These are phyloP conservation scores for Inonotus obliquus DNA, from an alignment of 1,284 basidiomycete genomes.

Conservation along the genomic window DNA sequence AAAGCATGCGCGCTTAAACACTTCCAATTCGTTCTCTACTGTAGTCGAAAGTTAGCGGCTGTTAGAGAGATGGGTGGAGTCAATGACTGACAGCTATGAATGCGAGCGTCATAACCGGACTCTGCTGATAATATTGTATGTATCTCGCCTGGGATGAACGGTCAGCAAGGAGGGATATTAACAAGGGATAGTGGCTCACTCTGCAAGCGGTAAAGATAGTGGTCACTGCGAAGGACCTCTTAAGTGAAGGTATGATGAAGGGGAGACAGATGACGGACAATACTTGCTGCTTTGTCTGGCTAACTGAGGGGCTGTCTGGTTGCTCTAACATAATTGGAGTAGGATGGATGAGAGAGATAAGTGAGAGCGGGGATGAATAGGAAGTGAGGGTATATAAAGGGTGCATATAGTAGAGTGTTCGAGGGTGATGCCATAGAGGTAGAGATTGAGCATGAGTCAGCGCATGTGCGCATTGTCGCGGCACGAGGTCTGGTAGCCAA, in stretches of 20 bases:
- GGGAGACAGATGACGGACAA: constrained; percentile 4
- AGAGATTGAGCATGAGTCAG: constrained; percentile 2
- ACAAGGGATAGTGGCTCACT: constrained; percentile 4
- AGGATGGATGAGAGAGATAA: background rate
- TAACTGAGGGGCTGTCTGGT: constrained; percentile 14
- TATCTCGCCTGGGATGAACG: constrained; percentile 12
- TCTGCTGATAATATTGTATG: constrained; percentile 17
- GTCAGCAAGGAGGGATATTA: background rate
- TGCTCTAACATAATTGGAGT: constrained; percentile 16
- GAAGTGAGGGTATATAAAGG: constrained; percentile 10
- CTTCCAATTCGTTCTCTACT: constrained; percentile 15
- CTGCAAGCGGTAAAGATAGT: constrained; percentile 17
- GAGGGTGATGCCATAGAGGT: background rate
- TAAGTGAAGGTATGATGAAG: background rate
- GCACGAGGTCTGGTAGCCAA: background rate
- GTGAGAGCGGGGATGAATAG: background rate
- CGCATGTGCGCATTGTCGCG: background rate
- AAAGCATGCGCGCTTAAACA: constrained; percentile 18
- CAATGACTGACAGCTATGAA: constrained; percentile 6
- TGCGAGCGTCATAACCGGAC: constrained; percentile 13
- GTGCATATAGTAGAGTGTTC: background rate
- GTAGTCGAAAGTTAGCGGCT: background rate
- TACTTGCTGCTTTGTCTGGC: constrained; percentile 18
- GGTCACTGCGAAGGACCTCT: constrained; percentile 9
- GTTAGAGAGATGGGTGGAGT: background rate